Evolutionary conservation across 345 rosid species (phyloP).

Genomic region (Capsella bursapastoris): DNA sequence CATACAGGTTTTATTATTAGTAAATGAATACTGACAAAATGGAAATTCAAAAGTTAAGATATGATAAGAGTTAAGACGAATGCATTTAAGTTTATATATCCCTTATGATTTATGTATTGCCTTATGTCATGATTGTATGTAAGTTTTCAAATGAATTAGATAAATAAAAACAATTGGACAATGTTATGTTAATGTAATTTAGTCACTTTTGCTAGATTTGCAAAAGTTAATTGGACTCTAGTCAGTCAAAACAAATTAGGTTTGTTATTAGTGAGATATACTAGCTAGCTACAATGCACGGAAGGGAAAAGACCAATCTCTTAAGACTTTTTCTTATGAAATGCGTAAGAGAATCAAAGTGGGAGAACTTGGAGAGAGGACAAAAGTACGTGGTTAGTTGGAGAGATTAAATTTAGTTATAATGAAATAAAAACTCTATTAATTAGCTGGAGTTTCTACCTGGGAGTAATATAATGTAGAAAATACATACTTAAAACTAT

Average conservation of each 20-base stretch:
- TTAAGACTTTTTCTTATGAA: background rate
- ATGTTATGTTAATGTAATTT: background rate
- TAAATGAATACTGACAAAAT: background rate
- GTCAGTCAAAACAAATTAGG: background rate
- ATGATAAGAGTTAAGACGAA: background rate
- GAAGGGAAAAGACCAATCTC: background rate
- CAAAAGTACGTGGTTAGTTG: constrained; percentile 4
- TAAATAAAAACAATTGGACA: too few relatives aligned
- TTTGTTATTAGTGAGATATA: background rate
- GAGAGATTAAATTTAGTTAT: constrained; percentile 15
- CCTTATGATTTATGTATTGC: too few relatives aligned
- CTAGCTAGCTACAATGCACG: background rate
- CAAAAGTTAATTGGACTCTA: background rate
- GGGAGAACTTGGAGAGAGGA: constrained; percentile 9
- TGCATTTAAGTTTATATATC: too few relatives aligned
- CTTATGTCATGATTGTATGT: too few relatives aligned
- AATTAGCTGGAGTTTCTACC: constrained; percentile 39
- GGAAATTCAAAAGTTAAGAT: background rate
- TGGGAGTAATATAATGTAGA: constrained; percentile 2
- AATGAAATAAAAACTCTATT: constrained; percentile 6
- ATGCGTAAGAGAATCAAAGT: background rate
- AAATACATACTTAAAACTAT: constrained; percentile 23
- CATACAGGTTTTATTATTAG: background rate
- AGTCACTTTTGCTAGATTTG: background rate
- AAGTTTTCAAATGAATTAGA: too few relatives aligned